phyloP scores from a whole-genome alignment of 1,284 basidiomycete species.

The Trametes hirsuta region DNA sequence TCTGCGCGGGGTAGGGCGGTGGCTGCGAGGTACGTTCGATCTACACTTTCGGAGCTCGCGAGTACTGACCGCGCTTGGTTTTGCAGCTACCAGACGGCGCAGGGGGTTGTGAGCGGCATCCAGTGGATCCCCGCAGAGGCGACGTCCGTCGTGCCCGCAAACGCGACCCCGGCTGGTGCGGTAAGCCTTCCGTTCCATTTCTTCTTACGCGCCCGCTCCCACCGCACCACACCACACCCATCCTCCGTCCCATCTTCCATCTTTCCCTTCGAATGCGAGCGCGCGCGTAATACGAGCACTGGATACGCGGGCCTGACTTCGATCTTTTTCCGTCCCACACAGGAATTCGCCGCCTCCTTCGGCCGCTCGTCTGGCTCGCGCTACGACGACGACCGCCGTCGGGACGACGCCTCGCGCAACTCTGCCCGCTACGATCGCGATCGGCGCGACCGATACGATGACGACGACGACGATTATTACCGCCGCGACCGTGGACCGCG shows the following conservation, averaged over 20 bases:
- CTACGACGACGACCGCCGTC: slow-evolving; percentile 58
- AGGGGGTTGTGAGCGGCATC: slow-evolving; percentile 68
- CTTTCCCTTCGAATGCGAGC: too few species aligned
- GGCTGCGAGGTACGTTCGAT: slow-evolving; percentile 56
- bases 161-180: slow-evolving; percentile 59
- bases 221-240: too few species aligned
- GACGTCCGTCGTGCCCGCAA: slow-evolving; percentile 57
- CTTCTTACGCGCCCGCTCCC: too few species aligned
- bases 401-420: slow-evolving; percentile 32
- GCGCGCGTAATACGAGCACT: neutral
- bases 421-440: slow-evolving; percentile 42
- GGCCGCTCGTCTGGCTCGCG: slow-evolving; percentile 54
- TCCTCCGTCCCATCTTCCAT: too few species aligned
- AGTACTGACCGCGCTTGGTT: neutral
- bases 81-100: slow-evolving; percentile 68
- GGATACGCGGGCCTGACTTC: neutral
- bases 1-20: slow-evolving; percentile 53
- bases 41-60: neutral
- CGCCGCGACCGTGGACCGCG: slow-evolving; percentile 41
- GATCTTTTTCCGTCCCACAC: neutral
- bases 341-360: slow-evolving; percentile 67
- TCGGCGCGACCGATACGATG: slow-evolving; percentile 39
- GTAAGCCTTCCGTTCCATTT: slow-evolving; percentile 37
- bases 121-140: slow-evolving; percentile 78
- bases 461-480: slow-evolving; percentile 28